These are phyloP conservation scores for Lotmaria passim DNA, from an alignment of 208 protist genomes.

Conservation along the genomic window DNA sequence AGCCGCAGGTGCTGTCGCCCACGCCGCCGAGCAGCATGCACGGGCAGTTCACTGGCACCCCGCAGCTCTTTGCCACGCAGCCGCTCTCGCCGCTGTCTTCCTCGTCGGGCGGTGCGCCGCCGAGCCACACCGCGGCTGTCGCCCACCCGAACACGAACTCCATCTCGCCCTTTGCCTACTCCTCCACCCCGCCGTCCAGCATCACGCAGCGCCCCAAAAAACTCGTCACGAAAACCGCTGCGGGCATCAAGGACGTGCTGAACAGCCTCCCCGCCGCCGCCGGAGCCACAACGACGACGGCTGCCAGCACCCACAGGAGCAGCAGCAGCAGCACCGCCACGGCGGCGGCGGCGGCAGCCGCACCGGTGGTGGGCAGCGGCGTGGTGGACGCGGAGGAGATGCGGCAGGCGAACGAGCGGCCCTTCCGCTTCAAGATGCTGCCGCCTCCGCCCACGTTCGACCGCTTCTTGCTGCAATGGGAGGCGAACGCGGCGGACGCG, in stretches of 20 bases:
- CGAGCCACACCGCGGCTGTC: neutral
- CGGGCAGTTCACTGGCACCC: neutral
- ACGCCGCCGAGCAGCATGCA: conserved; percentile 15
- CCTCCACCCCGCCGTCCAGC: conserved; percentile 13
- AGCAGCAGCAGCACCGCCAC: conserved; percentile 1
- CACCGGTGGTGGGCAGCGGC: neutral
- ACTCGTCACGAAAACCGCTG: neutral
- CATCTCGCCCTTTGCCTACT: neutral
- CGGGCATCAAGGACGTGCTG: neutral
- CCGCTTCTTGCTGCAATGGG: conserved; percentile 22
- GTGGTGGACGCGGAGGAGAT: conserved; percentile 22
- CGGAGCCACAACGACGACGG: neutral
- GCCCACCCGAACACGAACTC: neutral
- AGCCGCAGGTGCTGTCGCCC: conserved; percentile 4
- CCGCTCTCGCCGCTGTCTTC: conserved; percentile 11
- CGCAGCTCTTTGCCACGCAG: conserved; percentile 6
- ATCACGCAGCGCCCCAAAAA: conserved; percentile 14
- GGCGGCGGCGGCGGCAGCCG: neutral
- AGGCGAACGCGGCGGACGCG: conserved; percentile 23
- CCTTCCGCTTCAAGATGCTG: conserved; percentile 35
- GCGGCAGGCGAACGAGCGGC: conserved; percentile 25
- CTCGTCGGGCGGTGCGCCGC: conserved; percentile 1
- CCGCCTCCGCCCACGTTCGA: conserved; percentile 30
- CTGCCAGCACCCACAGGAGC: conserved; percentile 12
- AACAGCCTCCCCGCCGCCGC: conserved; percentile 1